Evolutionary conservation across 331 rosid genomes (phyloP), one percentile per base, ranked within the genome.

Genomic region (Saraca asoca): DNA sequence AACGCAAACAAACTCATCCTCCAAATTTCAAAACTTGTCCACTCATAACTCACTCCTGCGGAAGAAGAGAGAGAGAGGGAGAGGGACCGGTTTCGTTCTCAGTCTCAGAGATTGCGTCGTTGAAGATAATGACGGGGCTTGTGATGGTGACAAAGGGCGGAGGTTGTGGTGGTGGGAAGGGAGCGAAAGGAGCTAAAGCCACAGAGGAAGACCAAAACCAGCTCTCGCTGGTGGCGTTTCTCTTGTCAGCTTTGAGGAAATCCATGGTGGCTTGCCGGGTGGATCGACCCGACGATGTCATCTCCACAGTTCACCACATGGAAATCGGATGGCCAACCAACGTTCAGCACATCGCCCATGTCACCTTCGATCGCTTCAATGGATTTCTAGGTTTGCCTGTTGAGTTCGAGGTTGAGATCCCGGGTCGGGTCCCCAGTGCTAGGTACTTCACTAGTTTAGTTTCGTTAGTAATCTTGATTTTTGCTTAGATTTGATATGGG

Each of bases 271-370:
- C 95, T 12, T 94, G 96, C 71, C 83, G 81, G 12, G 92, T 88
- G 9, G 89, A 93, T 16, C 66, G 85, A 2, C 69, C 82, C 4
- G 91, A 87, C 9, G 97, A 90, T 1, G 88, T 83, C 0, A 84
- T 88, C 76, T 90, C 95, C 19, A 34, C 87, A 71, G 90, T 90
- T 11, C 81, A 82, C 49, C 82, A 78, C 31, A 78, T 86, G 83
- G 96, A 93, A 71, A 90, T 88, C 49, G 98, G 98, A 18, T 93
- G 97, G 91, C 98, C 98, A 0, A 93, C 97, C 0, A 76, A 93
- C 64, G 97, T 93, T 24, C 85, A 68, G 14, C 98, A 93, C 72
- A 77, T 90, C 20, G 77, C 95, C 5, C 98, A 90, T 52, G 98
- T 90, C 49, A 93, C 98, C 12, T 93, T 93, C 60, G 98, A 93